Evolutionary conservation across 1,284 basidiomycete species (phyloP), one percentile per base, ranked within the genome.

Genomic region (Cutaneotrichosporon sp.): DNA sequence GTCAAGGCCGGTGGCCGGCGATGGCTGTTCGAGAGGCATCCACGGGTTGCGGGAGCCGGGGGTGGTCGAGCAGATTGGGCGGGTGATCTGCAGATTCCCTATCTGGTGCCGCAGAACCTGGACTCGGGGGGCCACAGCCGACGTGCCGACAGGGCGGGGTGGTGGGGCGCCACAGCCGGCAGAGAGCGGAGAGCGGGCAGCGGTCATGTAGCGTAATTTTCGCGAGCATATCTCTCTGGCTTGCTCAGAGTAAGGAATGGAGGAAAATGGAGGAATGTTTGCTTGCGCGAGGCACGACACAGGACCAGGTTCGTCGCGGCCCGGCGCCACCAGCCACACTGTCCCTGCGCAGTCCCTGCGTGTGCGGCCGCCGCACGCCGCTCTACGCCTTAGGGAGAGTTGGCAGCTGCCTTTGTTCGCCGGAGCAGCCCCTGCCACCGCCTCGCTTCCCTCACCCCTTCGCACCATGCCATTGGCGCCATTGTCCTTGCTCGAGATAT

Each of bases 21-120:
- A 29, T 29, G 29, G 29, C 29, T n/a, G n/a, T 29, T 29, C 29
- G 29, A 29, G 34, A 4, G 34, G 1, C 34, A 36, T 36, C 10
- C 14, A 36, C 2, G 10, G 34, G 11, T 13, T 11, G 11, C 34
- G 16, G 16, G 1, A 13, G 34, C 34, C 34, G 16, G 20, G 22
- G 43, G n/a, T 46, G 16, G 45, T 34, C 18, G 29, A 22, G 29
- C 31, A 34, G 50, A 51, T 51, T 51, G 27, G 50, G 16, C 50
- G 50, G 18, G 2, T 33, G 34, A 51, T 51, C 50, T n/a, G 50
- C 10, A 20, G 50, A 33, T 33, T 34, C 20, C 31, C 22, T 45
- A 45, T 45, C 42, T 22, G 16, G 13, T 36, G 34, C 3, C 4
- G 34, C 11, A 13, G 1, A 36, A 42, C 38, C 38, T 42, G 38